Evolutionary conservation across 2,329 filamentous ascomycete species (phyloP).

Genomic region (Fusarium sp.): DNA sequence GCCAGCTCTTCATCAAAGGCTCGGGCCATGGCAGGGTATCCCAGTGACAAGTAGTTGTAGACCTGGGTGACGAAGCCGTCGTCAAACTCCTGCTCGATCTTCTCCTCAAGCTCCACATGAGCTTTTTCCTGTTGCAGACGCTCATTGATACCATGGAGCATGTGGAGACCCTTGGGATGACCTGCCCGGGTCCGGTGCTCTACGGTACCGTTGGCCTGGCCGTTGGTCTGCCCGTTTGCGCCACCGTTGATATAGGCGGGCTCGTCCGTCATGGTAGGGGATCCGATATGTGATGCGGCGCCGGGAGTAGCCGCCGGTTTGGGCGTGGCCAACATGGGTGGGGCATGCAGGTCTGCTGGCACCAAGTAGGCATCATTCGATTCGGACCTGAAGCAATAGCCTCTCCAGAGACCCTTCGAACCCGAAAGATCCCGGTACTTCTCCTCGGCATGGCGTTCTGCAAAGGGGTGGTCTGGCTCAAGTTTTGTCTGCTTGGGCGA

Average conservation of each 20-base stretch:
- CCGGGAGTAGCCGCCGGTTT: slow-evolving; percentile 58
- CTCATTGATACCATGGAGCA: slow-evolving; percentile 68
- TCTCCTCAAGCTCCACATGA: slow-evolving; percentile 66
- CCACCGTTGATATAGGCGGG: slow-evolving; percentile 51
- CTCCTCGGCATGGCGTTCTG: slow-evolving; percentile 63
- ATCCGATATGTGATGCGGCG: slow-evolving; percentile 59
- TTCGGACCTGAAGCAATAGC: slow-evolving; percentile 72
- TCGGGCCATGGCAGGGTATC: slow-evolving; percentile 88
- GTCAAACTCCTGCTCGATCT: slow-evolving; percentile 78
- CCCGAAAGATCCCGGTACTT: slow-evolving; percentile 70
- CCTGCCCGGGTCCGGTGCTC: slow-evolving; percentile 50
- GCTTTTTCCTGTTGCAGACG: slow-evolving; percentile 66
- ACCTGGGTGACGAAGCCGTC: slow-evolving; percentile 94
- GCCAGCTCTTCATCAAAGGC: slow-evolving; percentile 88
- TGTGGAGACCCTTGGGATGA: slow-evolving; percentile 62
- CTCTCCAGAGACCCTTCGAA: slow-evolving; percentile 81
- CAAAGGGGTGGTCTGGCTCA: slow-evolving; percentile 80
- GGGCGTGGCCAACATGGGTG: slow-evolving; percentile 68
- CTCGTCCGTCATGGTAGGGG: slow-evolving; percentile 59
- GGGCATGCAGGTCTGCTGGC: slow-evolving; percentile 61
- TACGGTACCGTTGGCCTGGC: slow-evolving; percentile 33
- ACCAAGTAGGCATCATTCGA: slow-evolving; percentile 57
- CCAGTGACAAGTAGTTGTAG: slow-evolving; percentile 95
- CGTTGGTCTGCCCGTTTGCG: slow-evolving; percentile 36
- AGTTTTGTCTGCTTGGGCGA: slow-evolving; percentile 90